Conservation (phyloP, 169 alveolate genomes). For the Miamiensis avidus region DNA sequence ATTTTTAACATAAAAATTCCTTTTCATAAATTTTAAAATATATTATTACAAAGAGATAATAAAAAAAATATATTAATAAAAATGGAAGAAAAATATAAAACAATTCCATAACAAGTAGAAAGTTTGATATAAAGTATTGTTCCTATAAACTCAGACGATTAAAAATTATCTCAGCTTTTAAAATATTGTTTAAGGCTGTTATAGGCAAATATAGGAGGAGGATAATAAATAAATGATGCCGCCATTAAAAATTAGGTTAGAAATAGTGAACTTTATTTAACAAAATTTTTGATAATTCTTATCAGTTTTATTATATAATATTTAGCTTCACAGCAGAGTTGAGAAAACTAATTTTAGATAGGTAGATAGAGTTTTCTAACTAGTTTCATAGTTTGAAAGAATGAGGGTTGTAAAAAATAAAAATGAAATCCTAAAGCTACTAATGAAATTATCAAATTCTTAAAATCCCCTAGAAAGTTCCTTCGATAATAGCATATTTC, state of each 20-base stretch:
- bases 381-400: not conserved
- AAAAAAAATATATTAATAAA: no score
- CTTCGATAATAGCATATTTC: not conserved
- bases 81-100: not conserved
- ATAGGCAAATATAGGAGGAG: not conserved
- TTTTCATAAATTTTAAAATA: no score
- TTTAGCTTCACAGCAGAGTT: not conserved
- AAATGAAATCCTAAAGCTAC: not conserved
- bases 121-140: not conserved
- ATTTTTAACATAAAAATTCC: no score
- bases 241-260: not conserved
- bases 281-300: no score
- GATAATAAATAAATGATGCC: not conserved
- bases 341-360: not conserved
- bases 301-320: no score
- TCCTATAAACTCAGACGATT: not conserved
- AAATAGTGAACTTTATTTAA: no score
- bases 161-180: not conserved
- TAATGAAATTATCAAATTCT: not conserved
- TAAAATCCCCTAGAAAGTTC: not conserved
- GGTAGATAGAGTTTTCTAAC: not conserved
- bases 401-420: not conserved
- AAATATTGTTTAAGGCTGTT: not conserved
- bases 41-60: no score
- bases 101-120: not conserved